Evolutionary conservation across 371 early-diverging fungal genomes (phyloP).

Genomic region (Fennellomyces sp.): DNA sequence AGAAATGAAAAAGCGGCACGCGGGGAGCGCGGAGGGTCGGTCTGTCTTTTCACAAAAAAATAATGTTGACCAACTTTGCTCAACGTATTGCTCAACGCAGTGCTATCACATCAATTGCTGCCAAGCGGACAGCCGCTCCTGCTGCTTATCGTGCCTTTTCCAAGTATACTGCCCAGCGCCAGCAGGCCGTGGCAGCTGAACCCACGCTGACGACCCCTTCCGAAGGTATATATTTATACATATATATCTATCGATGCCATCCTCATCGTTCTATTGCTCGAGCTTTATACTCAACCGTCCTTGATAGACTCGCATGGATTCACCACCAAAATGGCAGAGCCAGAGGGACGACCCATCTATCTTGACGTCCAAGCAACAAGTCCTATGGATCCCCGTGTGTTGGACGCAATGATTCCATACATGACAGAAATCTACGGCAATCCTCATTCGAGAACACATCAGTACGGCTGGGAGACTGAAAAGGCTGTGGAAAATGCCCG

Average conservation of each 20-base stretch:
- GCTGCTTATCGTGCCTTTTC: not conserved
- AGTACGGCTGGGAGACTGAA: constrained; percentile 99
- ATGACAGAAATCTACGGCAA: constrained; percentile 96
- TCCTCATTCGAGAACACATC: constrained; percentile 98
- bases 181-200: not conserved
- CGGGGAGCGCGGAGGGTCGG: not conserved
- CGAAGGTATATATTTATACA: not conserved
- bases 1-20: not conserved
- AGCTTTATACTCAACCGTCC: too few relatives aligned
- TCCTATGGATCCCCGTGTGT: constrained; percentile 96
- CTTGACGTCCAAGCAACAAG: constrained; percentile 98
- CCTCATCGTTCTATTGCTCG: not conserved
- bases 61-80: not conserved
- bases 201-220: not conserved
- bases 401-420: constrained; percentile 98
- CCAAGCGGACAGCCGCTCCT: not conserved
- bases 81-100: not conserved
- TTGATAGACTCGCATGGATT: constrained; percentile 69
- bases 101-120: not conserved
- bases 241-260: not conserved
- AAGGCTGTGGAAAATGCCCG: constrained; percentile 94
- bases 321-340: constrained; percentile 38
- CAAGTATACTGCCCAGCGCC: not conserved
- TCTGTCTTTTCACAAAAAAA: not conserved
- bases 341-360: constrained; percentile 77